Evolutionary conservation across 164 flowering plant genomes (phyloP), one percentile per base, ranked within the genome.

Genomic region (Chimonanthus salicifolius): DNA sequence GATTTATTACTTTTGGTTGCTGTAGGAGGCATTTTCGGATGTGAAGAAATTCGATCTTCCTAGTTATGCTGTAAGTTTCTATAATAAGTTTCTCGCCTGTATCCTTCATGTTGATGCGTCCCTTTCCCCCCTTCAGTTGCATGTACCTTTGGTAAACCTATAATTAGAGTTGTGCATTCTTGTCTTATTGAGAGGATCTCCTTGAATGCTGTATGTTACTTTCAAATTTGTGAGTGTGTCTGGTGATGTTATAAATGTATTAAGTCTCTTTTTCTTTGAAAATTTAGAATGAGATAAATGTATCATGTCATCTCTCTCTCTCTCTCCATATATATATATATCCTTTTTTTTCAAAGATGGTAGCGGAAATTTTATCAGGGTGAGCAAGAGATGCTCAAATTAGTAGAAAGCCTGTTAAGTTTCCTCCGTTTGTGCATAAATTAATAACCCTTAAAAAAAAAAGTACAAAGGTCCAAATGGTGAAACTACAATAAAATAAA

Each of bases 31-130:
- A 5, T 74, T 77, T 70, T 67, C 3, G 48, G 89, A 84, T 72
- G 51, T 77, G 51, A 87, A 81, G 81, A 90, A 84, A 72, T 78
- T 76, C 62, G 97, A 89, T 67, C 87, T 89, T 78, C 97, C 97
- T 64, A 84, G 86, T 71, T 89, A 78, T 85, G 97, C 97, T 67
- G 97, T 92, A 88, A 86, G 95, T 85, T 77, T 16, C 64, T 71
- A 20, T 15, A 47, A 66, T 46, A 11, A 18, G 44, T 44, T 50
- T 74, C 6, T 11, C 4, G 16, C 60, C 4, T 11, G 60, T 54
- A n/a, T 54, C 60, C 16, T 10, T 54, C 16, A 54, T 54, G 60
- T 54, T 54, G 33, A 33, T 33, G 33, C 60, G 5, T n/a, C 11
- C 16, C 60, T 54, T 13, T 15, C n/a, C 5, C 5, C 11, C 11